Evolutionary conservation across 192 early-diverging fungal genomes (phyloP).

Genomic region (Phlyctochytrium arcticum): DNA sequence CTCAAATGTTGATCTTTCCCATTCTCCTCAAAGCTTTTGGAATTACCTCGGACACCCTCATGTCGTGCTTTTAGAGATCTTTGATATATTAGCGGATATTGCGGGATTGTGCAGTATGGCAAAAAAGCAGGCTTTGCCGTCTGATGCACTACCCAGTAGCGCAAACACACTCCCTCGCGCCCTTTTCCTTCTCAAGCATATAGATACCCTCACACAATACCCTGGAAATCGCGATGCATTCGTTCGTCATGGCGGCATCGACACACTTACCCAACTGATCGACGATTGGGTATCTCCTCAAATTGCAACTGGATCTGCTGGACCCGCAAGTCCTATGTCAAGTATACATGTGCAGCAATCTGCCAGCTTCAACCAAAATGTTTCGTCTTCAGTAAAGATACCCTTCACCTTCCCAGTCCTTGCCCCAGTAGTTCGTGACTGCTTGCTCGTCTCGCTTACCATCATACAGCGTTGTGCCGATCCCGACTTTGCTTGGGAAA

Average conservation of each 20-base stretch:
- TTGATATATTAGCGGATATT: neutral
- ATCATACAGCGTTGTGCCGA: slow-evolving; percentile 6
- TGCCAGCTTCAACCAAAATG: neutral
- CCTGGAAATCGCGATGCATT: slow-evolving; percentile 31
- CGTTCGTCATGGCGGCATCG: slow-evolving; percentile 13
- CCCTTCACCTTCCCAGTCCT: too few relatives aligned
- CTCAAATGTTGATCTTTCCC: too few relatives aligned
- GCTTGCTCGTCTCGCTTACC: neutral
- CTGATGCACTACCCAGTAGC: neutral
- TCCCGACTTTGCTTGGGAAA: neutral
- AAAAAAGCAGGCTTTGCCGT: neutral
- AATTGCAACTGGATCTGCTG: too few relatives aligned
- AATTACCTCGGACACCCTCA: slow-evolving; percentile 23
- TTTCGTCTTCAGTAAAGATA: neutral
- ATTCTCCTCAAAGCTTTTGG: too few relatives aligned
- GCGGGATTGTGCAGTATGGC: slow-evolving; percentile 1
- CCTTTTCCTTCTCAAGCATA: neutral
- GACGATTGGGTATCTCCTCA: too few relatives aligned
- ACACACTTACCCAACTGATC: neutral
- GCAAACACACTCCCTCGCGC: neutral
- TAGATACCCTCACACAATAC: slow-evolving; percentile 34
- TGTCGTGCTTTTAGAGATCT: slow-evolving; percentile 5
- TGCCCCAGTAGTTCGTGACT: too few relatives aligned
- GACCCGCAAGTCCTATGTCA: too few relatives aligned
- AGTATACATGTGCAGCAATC: neutral